phyloP scores from a whole-genome alignment of 106 monocot species.

The Dendrobium officinale region DNA sequence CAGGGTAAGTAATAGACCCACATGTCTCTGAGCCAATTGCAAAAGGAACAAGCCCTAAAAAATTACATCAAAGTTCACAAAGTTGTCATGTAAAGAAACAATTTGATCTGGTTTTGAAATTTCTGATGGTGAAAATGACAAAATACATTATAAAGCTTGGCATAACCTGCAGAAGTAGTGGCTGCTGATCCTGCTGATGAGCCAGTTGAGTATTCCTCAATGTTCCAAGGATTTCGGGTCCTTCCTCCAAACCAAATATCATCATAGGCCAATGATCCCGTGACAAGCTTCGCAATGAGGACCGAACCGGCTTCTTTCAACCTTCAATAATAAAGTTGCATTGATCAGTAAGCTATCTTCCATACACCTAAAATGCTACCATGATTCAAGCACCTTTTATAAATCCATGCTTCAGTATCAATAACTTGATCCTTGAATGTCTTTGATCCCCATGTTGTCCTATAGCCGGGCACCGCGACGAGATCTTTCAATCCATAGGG shows the following conservation, averaged over 20 bases:
- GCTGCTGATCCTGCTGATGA: slow-evolving; percentile 98
- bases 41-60: slow-evolving; percentile 76
- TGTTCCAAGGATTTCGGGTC: slow-evolving; percentile 95
- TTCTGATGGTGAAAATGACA: not conserved
- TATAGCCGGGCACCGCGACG: slow-evolving; percentile 71
- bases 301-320: slow-evolving; percentile 76
- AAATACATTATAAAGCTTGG: not conserved
- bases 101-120: not conserved
- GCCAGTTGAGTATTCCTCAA: slow-evolving; percentile 82
- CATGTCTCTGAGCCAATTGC: slow-evolving; percentile 95
- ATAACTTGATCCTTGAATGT: slow-evolving; percentile 85
- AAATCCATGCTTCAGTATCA: slow-evolving; percentile 81
- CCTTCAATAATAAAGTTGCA: slow-evolving; percentile 26
- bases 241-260: slow-evolving; percentile 98
- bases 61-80: not conserved
- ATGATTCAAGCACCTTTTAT: slow-evolving; percentile 51
- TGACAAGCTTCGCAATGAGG: slow-evolving; percentile 77
- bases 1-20: slow-evolving; percentile 81
- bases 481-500: slow-evolving; percentile 96
- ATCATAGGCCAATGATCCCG: slow-evolving; percentile 97
- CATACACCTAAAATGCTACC: not conserved
- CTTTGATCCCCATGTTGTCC: slow-evolving; percentile 88
- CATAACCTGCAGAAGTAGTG: slow-evolving; percentile 79
- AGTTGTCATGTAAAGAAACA: slow-evolving; percentile 1
- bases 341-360: not conserved